These are phyloP conservation scores for Chaetomium strumarium DNA, from an alignment of 2,329 filamentous ascomycete species.

Conservation along the genomic window DNA sequence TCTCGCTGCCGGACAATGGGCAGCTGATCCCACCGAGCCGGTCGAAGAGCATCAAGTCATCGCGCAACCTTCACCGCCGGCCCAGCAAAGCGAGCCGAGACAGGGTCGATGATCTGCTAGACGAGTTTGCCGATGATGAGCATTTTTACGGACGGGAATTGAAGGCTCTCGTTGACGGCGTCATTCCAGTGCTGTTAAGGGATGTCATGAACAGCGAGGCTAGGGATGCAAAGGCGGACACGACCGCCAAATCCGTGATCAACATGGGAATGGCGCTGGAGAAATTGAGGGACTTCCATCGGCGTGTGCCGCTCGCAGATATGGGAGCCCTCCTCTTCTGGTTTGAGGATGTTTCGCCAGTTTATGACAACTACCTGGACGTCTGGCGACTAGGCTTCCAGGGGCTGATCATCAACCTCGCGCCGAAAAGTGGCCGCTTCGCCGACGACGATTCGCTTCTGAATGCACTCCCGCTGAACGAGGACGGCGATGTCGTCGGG, in stretches of 20 bases:
- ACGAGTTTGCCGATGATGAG: conserved; percentile 78
- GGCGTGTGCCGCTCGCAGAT: conserved; percentile 69
- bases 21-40: conserved; percentile 45
- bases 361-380: conserved; percentile 80
- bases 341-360: conserved; percentile 69
- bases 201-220: conserved; percentile 69
- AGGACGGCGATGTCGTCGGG: conserved; percentile 61
- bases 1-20: conserved; percentile 63
- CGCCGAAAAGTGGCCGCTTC: conserved; percentile 50
- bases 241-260: conserved; percentile 78
- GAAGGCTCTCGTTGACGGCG: conserved; percentile 87
- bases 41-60: conserved; percentile 65
- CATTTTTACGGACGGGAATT: conserved; percentile 83
- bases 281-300: conserved; percentile 73
- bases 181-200: conserved; percentile 84
- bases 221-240: conserved; percentile 46
- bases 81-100: conserved; percentile 61
- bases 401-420: conserved; percentile 88
- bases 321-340: conserved; percentile 68
- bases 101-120: conserved; percentile 69
- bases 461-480: conserved; percentile 54
- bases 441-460: conserved; percentile 58
- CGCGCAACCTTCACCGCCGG: conserved; percentile 70
- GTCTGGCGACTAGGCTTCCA: conserved; percentile 92
- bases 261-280: conserved; percentile 91